Conservation (phyloP, 768 basidiomycete genomes). For the Phlebiopsis gigantea region DNA sequence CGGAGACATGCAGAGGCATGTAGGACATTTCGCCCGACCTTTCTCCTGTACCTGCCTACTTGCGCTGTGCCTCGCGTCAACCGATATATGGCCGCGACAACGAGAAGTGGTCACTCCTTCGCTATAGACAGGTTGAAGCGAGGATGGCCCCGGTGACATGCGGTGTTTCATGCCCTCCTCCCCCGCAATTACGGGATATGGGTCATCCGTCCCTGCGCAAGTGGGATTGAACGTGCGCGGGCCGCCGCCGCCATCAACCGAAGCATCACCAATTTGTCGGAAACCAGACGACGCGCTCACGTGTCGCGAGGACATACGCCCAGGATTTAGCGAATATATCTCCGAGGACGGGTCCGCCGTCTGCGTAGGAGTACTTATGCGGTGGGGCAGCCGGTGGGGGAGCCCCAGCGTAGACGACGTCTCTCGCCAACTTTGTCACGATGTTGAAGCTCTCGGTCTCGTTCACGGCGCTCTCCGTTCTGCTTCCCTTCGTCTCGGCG, state of each 20-base stretch:
- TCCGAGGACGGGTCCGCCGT: neutral
- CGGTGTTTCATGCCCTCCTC: neutral
- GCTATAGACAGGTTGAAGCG: neutral
- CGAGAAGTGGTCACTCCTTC: neutral
- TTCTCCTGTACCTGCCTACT: neutral
- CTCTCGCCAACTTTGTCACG: neutral
- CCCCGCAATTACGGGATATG: neutral
- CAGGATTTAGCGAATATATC: conserved; percentile 2
- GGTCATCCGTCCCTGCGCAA: neutral
- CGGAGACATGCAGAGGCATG: no score
- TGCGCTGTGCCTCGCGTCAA: neutral
- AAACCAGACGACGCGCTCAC: neutral
- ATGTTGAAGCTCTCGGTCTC: conserved; percentile 14
- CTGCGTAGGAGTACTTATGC: neutral
- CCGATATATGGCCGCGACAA: neutral
- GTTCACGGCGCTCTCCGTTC: conserved; percentile 9
- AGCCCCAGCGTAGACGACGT: neutral
- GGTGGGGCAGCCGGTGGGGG: neutral
- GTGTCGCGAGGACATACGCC: neutral
- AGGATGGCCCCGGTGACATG: neutral
- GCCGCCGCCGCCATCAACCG: neutral
- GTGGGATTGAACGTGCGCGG: neutral
- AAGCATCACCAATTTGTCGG: neutral
- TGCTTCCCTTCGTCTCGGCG: conserved; percentile 11
- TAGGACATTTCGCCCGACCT: neutral